Evolutionary conservation across 2,329 filamentous ascomycete genomes (phyloP).

Genomic region (Cercospora sp.): DNA sequence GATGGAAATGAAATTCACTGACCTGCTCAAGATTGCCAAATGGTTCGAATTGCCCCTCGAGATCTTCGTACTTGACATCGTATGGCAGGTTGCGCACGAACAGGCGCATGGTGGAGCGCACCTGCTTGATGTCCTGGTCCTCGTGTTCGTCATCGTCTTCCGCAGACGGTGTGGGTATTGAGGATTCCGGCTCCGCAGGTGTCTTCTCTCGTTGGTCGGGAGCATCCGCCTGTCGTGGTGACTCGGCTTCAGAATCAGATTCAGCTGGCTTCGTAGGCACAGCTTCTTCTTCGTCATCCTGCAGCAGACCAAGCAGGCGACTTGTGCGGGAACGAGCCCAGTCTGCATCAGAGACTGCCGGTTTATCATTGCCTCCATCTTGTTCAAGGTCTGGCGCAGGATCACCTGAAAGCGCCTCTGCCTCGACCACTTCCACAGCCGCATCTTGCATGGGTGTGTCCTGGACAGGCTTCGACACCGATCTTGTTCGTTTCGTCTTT

Average conservation of each 20-base stretch:
- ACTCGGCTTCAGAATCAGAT: conserved; percentile 24
- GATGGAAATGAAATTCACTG: conserved; percentile 47
- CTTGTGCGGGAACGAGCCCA: conserved; percentile 91
- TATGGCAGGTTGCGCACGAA: conserved; percentile 91
- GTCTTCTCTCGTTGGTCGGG: background rate
- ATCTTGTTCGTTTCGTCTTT: conserved; percentile 42
- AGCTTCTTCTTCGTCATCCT: conserved; percentile 58
- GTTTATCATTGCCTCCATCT: conserved; percentile 26
- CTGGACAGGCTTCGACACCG: conserved; percentile 2
- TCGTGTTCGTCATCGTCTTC: conserved; percentile 41
- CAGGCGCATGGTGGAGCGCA: conserved; percentile 72
- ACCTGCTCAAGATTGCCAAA: conserved; percentile 87
- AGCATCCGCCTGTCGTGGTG: background rate
- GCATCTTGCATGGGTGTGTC: conserved; percentile 3
- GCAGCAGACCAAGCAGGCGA: conserved; percentile 78
- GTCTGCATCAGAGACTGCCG: conserved; percentile 71
- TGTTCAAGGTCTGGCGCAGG: background rate
- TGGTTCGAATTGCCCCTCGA: conserved; percentile 68
- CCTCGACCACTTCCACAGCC: conserved; percentile 14
- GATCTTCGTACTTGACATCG: conserved; percentile 71
- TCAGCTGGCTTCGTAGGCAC: conserved; percentile 16
- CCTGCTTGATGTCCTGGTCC: conserved; percentile 57
- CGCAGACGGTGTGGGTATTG: conserved; percentile 32
- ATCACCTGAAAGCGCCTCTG: conserved; percentile 18
- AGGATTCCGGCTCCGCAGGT: conserved; percentile 16